Evolutionary conservation across 2,329 filamentous ascomycete species (phyloP).

Genomic region (Cladophialophora psammophila): DNA sequence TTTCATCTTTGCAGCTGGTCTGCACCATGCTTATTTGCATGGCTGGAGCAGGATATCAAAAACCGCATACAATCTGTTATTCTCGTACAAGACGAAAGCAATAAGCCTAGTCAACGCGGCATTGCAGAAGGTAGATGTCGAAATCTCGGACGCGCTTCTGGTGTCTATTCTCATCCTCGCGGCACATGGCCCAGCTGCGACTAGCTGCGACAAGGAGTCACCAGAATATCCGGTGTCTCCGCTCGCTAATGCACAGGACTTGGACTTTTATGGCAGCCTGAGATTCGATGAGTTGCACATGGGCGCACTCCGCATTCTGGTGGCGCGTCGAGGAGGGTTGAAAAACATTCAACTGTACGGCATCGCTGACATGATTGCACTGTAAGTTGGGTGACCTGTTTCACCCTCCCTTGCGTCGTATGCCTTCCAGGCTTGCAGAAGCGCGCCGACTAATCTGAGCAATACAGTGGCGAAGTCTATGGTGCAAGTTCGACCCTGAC

Average conservation of each 20-base stretch:
- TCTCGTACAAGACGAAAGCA: constrained; percentile 15
- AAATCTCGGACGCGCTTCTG: constrained; percentile 6
- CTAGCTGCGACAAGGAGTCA: neutral
- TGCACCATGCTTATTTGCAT: constrained; percentile 8
- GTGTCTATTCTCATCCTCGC: constrained; percentile 14
- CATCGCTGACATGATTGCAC: constrained; percentile 11
- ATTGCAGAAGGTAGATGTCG: neutral
- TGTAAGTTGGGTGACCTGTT: neutral
- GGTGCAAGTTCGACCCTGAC: neutral
- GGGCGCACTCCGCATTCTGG: constrained; percentile 4
- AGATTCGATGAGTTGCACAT: constrained; percentile 9
- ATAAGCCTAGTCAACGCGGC: constrained; percentile 13
- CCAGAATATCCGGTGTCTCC: constrained; percentile 7
- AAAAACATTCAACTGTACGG: constrained; percentile 9
- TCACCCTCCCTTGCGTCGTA: neutral
- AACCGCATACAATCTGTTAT: neutral
- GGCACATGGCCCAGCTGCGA: constrained; percentile 2
- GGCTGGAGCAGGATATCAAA: neutral
- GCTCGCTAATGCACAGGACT: neutral
- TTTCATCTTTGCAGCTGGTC: constrained; percentile 13
- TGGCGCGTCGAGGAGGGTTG: constrained; percentile 9
- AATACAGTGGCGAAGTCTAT: neutral
- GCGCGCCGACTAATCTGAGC: neutral
- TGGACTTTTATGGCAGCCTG: constrained; percentile 15
- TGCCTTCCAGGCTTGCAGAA: neutral